Evolutionary conservation across 139 green algal genomes (phyloP), one percentile per base, ranked within the genome.

Genomic region (Trebouxia sp.): DNA sequence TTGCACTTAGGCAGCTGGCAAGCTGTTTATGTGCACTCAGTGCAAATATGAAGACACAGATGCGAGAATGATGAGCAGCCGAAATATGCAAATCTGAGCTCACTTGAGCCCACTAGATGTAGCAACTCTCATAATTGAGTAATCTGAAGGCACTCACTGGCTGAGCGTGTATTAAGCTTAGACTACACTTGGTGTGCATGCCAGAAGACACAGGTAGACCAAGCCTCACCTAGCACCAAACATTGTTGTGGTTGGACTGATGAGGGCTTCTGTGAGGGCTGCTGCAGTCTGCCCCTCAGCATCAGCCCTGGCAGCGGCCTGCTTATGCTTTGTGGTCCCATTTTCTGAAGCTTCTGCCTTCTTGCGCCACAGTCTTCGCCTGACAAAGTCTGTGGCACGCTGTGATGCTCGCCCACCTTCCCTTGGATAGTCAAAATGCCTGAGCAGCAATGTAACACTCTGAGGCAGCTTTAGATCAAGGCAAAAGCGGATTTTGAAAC

Each of bases 401-500:
- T 76, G 39, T 24, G 65, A 82, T 14, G 87, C 78, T 38, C 87
- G 67, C 3, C 87, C 87, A 26, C 87, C 87, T 24, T 82, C 45
- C 39, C 87, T 79, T 22, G 70, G 75, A 43, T 89, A 87, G 12
- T 91, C 83, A 30, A 91, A 45, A 39, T 91, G 87, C 66, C 80
- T 89, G 75, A 28, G 10, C 47, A 51, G 20, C 14, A 51, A 22
- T 22, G 5, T 30, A 10, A 43, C 56, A 75, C n/a, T n/a, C n/a
- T n/a, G n/a, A n/a, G n/a, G n/a, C n/a, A n/a, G n/a, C n/a, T n/a
- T n/a, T n/a, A n/a, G n/a, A n/a, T n/a, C n/a, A n/a, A n/a, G n/a
- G n/a, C n/a, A n/a, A n/a, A n/a, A n/a, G n/a, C n/a, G n/a, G n/a
- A n/a, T n/a, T n/a, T n/a, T n/a, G n/a, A n/a, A n/a, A n/a, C n/a